Evolutionary conservation across 1,139 yeast species (phyloP).

Genomic region (Saccharomycopsis crataegensis): DNA sequence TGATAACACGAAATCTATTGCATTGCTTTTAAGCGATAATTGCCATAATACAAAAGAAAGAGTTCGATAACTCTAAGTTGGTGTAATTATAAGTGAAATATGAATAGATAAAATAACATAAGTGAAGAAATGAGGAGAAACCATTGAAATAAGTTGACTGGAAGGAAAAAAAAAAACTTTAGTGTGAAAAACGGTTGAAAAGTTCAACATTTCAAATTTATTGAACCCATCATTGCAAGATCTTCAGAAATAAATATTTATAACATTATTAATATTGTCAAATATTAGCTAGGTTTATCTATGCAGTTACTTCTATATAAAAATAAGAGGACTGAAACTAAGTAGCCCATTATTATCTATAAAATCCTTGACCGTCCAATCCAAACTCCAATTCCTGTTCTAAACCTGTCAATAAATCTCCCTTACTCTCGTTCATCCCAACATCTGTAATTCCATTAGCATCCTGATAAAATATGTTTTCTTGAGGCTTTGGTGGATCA

Average conservation of each 20-base stretch:
- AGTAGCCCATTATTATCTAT: neutral
- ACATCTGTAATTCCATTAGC: neutral
- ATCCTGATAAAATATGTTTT: slow-evolving; percentile 22
- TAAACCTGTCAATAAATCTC: slow-evolving; percentile 27
- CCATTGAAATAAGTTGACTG: no score
- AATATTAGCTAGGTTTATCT: neutral
- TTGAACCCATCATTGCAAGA: neutral
- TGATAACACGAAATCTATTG: no score
- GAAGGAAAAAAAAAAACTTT: no score
- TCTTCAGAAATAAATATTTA: neutral
- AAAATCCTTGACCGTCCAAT: slow-evolving; percentile 37
- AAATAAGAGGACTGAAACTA: neutral
- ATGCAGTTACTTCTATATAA: neutral
- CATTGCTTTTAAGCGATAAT: no score
- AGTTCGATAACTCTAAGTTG: no score
- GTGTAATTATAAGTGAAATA: no score
- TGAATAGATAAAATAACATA: no score
- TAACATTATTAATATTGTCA: slow-evolving; percentile 14
- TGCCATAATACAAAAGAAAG: no score
- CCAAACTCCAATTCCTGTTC: slow-evolving; percentile 58
- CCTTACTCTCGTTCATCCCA: slow-evolving; percentile 19
- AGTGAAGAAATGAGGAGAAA: no score
- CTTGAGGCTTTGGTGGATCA: slow-evolving; percentile 37
- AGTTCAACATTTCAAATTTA: neutral
- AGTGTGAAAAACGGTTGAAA: neutral